A percentile compares a stretch with the other conserved stretches of the same genome.
phyloP scores from a whole-genome alignment of 2,329 filamentous ascomycete genomes.

The Venturia asperata region DNA sequence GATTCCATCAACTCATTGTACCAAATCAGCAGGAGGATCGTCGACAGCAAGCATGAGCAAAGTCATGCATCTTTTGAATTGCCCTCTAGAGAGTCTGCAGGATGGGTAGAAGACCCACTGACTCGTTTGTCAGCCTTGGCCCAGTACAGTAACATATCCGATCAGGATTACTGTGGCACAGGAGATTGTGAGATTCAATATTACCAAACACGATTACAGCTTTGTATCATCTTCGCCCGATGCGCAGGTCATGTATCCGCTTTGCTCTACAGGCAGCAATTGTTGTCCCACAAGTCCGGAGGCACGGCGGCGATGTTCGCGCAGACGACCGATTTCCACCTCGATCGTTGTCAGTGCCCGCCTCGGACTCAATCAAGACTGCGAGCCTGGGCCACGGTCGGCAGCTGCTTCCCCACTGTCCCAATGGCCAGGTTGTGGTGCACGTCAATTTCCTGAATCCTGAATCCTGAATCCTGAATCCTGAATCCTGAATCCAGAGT shows the following conservation, averaged over 20 bases:
- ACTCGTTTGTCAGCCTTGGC: background rate
- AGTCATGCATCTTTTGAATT: too few species aligned
- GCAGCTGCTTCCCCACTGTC: background rate
- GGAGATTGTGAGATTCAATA: background rate
- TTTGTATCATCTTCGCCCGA: background rate
- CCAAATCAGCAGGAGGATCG: too few species aligned
- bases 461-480: too few species aligned
- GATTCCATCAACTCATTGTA: too few species aligned
- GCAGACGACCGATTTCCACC: background rate
- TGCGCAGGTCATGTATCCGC: background rate
- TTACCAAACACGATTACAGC: background rate
- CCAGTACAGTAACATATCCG: background rate
- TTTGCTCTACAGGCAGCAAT: background rate
- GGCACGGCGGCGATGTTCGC: background rate
- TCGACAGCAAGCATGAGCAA: too few species aligned
- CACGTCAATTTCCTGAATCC: background rate
- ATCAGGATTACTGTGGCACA: background rate
- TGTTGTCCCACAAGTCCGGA: background rate
- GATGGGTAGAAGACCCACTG: too few species aligned
- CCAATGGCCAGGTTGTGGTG: background rate
- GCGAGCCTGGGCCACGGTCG: background rate
- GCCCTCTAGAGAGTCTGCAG: too few species aligned
- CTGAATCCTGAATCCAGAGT: too few species aligned
- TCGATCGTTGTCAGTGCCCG: background rate
- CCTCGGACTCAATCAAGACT: background rate